A percentile compares a stretch with the other conserved stretches of the same genome.
phyloP scores from a whole-genome alignment of 2,329 filamentous ascomycete genomes.

The Pestalotiopsis sp. region DNA sequence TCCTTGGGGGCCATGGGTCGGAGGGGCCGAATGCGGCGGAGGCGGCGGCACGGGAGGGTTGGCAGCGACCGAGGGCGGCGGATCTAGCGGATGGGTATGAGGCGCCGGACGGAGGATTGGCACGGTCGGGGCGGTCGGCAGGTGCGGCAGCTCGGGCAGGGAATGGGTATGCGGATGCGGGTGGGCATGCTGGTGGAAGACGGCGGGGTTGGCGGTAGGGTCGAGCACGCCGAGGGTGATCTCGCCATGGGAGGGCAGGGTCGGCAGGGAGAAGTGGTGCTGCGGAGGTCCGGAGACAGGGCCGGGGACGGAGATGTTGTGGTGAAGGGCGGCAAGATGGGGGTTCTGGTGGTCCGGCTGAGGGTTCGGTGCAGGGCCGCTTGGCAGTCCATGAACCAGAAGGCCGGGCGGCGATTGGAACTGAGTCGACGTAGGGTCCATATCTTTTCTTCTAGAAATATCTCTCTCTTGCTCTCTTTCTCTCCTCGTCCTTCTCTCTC shows the following conservation, averaged over 20 bases:
- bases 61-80: constrained; percentile 24
- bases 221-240: constrained; percentile 43
- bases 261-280: constrained; percentile 25
- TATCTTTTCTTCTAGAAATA: constrained; percentile 8
- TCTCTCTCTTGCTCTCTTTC: too few relatives aligned
- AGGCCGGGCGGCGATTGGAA: constrained; percentile 12
- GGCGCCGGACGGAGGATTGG: constrained; percentile 21
- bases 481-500: not conserved
- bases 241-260: constrained; percentile 36
- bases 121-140: constrained; percentile 16
- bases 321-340: constrained; percentile 28
- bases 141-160: constrained; percentile 21
- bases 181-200: constrained; percentile 27
- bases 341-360: constrained; percentile 25
- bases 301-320: constrained; percentile 11
- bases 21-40: constrained; percentile 34
- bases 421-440: constrained; percentile 16
- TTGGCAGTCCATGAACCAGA: constrained; percentile 7
- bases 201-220: constrained; percentile 35
- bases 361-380: not conserved
- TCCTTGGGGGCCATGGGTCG: constrained; percentile 22
- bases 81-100: constrained; percentile 22
- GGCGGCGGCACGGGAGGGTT: constrained; percentile 35
- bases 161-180: constrained; percentile 23
- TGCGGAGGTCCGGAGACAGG: not conserved